These are phyloP conservation scores for Nicotiana knightiana DNA, from an alignment of 257 asterid species.

Conservation along the genomic window DNA sequence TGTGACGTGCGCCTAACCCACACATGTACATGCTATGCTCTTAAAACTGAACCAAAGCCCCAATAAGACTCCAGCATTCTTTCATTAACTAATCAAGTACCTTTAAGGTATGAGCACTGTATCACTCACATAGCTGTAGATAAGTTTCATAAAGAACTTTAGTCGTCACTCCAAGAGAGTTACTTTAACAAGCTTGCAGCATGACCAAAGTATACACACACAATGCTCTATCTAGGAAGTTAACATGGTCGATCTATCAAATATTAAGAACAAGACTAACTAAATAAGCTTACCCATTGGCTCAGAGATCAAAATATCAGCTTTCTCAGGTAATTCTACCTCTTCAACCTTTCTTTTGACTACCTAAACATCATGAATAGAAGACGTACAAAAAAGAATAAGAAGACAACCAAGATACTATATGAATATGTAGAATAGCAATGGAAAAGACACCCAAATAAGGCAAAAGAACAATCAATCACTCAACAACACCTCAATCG, in stretches of 20 bases:
- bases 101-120: conserved; percentile 38
- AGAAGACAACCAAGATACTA: background rate
- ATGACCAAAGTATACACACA: background rate
- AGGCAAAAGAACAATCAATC: background rate
- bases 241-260: background rate
- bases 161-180: background rate
- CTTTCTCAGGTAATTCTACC: conserved; percentile 86
- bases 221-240: background rate
- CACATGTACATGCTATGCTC: too few relatives aligned
- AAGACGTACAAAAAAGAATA: background rate
- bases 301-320: conserved; percentile 92
- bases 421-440: background rate
- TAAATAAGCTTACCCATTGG: conserved; percentile 77
- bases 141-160: background rate
- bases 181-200: background rate
- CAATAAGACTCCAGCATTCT: conserved; percentile 94
- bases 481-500: background rate
- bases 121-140: background rate
- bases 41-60: too few relatives aligned
- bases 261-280: background rate
- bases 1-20: too few relatives aligned
- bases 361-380: conserved; percentile 47
- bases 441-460: background rate
- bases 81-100: conserved; percentile 91
- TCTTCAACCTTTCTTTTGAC: conserved; percentile 96